Base-by-base conservation (phyloP, 2,329 filamentous ascomycete genomes). In the Cercospora nicotianae region DNA sequence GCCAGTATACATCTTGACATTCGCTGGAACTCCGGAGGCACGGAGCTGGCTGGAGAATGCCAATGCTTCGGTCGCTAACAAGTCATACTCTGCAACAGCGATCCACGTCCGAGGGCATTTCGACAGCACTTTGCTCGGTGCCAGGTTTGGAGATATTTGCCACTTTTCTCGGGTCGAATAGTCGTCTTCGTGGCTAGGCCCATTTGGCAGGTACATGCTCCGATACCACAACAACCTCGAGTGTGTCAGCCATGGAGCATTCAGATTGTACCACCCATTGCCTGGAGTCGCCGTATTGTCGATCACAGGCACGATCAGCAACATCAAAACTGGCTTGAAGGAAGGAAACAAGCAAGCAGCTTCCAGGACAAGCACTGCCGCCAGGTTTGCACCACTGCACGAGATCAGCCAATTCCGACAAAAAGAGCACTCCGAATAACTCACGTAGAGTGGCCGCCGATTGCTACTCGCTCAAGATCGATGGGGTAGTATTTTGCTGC, bases 141-240 rank as follows among this genome's bases (percentile, higher is more conserved):
- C 70, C 18, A 71, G 48, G 48, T 72, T 69, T 3, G 70, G 70
- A 7, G 69, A 71, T 23, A 64, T 68, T 60, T 72, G 70, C 70
- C 70, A 72, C 18, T 71, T 66, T 48, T 72, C 70, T 60, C 70
- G 58, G 13, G 18, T 23, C 1, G 31, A 33, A 33, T 51, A 60
- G 5, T 31, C 33, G 9, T 45, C 62, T 20, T 67, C 66, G 28
- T 57, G 60, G 30, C 58, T 51, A 42, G 59, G 39, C 16, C 65
- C 67, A 5, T 59, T 57, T 12, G 63, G 67, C 20, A 72, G 62
- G 33, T 72, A 72, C 70, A 72, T 71, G 23, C 57, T 64, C 26
- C 70, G 65, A 63, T 68, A 70, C 69, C 69, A 72, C 31, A 71
- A 33, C 67, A 71, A 67, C 23, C 70, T 51, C 12, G 65, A 55